phyloP scores from a whole-genome alignment of 2,329 filamentous ascomycete genomes.

The Neocucurbitaria cava region DNA sequence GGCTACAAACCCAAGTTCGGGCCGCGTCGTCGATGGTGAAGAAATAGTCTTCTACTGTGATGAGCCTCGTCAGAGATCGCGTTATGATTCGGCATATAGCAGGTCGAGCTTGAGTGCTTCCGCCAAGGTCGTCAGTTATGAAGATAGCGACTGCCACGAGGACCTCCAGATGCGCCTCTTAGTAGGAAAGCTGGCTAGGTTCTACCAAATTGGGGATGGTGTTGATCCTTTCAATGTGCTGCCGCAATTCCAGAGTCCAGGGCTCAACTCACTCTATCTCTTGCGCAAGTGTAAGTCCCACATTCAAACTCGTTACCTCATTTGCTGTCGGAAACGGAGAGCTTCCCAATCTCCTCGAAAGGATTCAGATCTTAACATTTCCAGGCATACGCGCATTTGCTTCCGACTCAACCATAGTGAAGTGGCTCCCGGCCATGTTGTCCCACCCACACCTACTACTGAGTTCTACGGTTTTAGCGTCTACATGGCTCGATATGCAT shows the following conservation, averaged over 20 bases:
- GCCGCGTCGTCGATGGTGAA: neutral
- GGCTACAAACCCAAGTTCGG: neutral
- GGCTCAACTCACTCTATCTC: constrained; percentile 23
- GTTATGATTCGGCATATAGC: constrained; percentile 2
- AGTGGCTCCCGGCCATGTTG: constrained; percentile 37
- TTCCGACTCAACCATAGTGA: constrained; percentile 24
- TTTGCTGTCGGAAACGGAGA: neutral
- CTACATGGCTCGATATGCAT: constrained; percentile 41
- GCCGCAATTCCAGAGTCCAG: constrained; percentile 25
- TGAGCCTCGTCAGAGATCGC: constrained; percentile 6
- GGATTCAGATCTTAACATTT: neutral
- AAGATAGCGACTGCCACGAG: constrained; percentile 26
- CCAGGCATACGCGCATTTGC: constrained; percentile 32
- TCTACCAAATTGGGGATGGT: constrained; percentile 21
- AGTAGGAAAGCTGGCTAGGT: constrained; percentile 14
- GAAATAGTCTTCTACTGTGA: neutral
- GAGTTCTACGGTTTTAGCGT: constrained; percentile 31
- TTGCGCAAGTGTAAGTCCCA: constrained; percentile 22
- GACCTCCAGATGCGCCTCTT: constrained; percentile 21
- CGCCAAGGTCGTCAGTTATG: constrained; percentile 19
- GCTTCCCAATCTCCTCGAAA: too few relatives aligned
- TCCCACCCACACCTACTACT: constrained; percentile 35
- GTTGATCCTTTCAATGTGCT: constrained; percentile 31
- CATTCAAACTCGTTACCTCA: constrained; percentile 1
- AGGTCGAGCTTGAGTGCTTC: neutral